Conservation (phyloP, 805 yeast genomes). For the Candida insectorum region DNA sequence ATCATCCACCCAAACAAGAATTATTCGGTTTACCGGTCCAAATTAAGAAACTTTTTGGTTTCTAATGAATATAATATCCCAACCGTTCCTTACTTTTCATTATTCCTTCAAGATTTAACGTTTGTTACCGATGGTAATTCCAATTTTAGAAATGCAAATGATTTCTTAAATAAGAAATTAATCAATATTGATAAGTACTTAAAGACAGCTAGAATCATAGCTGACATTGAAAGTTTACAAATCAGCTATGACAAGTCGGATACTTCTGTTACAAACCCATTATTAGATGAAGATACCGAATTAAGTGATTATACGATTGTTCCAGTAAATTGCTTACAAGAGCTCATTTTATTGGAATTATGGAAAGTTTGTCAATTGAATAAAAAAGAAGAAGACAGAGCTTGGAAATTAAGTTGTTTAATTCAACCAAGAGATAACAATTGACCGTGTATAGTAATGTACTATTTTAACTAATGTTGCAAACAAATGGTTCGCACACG, state of each 20-base stretch:
- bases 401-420: conserved; percentile 67
- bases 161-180: conserved; percentile 52
- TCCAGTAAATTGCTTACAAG: conserved; percentile 46
- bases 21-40: conserved; percentile 63
- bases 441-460: too few species aligned
- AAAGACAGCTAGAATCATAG: conserved; percentile 61
- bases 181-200: conserved; percentile 73
- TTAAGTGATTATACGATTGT: conserved; percentile 37
- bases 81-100: conserved; percentile 70
- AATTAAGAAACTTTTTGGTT: conserved; percentile 52
- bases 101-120: conserved; percentile 75
- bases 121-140: conserved; percentile 82
- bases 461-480: too few species aligned
- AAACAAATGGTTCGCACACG: neutral
- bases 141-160: conserved; percentile 59
- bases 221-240: conserved; percentile 67
- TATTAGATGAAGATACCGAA: conserved; percentile 5
- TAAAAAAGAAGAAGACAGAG: conserved; percentile 59
- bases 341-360: conserved; percentile 61
- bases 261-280: conserved; percentile 1
- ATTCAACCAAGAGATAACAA: conserved; percentile 51
- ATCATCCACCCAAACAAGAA: conserved; percentile 76
- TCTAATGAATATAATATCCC: conserved; percentile 53
- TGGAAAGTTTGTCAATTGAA: conserved; percentile 68
- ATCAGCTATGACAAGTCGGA: conserved; percentile 23